Base-by-base conservation (phyloP, 306 rosid genomes). In the Quercus variabilis region DNA sequence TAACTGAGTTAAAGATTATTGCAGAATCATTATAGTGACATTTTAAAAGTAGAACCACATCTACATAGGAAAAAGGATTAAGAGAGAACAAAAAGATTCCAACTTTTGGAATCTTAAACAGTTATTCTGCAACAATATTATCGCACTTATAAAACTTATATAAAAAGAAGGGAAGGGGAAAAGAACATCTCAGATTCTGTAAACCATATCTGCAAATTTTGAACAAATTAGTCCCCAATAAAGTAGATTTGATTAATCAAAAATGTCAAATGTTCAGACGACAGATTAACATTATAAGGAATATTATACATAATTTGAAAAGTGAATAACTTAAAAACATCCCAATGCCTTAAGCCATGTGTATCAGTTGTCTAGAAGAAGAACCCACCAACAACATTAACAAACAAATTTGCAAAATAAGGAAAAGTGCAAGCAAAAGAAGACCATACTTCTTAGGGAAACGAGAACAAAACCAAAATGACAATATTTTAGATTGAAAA, bases 181-280 rank as follows among this genome's bases (percentile, higher is more conserved):
- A 78, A 57, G 77, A 78, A 51, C 80, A 59, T 31, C 23, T 59
- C 56, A 55, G 73, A 77, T 73, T 57, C 76, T 73, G 12, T 10
- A 74, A 46, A 69, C 72, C 74, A 59, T 18, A 79, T 38, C 69
- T 11, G 46, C 43, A 55, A 69, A 57, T 23, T 26, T 51, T 23
- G 17, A 73, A 23, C 26, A 55, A 38, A 57, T 21, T 41, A 63
- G 38, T 73, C 76, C 38, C 3, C 26, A 67, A 23, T 49, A 67
- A 55, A 74, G 25, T 19, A 56, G 68, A 57, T 57, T 49, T 59
- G 35, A 74, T 21, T 11, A 52, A 74, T 65, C 4, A 72, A 49
- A 18, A 63, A 28, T 76, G 60, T 76, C 74, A 18, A 76, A 56
- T 35, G 57, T 51, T 77, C 71, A 71, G 28, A 64, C 71, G 8